A percentile compares a stretch with the other conserved stretches of the same genome.
Conservation (phyloP, 1,284 basidiomycete genomes). For the Lentinula novae-zelandiae region DNA sequence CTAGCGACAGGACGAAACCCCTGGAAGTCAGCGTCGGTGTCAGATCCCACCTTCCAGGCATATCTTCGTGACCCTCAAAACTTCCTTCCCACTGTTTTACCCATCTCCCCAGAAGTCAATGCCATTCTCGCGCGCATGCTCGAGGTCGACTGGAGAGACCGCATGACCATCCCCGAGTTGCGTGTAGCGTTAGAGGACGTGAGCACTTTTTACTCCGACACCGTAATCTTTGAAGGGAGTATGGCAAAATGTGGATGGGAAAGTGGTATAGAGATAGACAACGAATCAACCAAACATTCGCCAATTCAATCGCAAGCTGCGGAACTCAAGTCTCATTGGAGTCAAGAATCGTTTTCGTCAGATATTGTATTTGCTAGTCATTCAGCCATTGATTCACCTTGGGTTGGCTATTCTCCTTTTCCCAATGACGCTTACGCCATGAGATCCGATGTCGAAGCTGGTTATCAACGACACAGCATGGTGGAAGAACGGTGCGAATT, state of each 20-base stretch:
- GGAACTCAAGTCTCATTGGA: constrained; percentile 51
- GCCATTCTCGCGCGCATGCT: constrained; percentile 67
- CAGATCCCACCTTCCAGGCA: constrained; percentile 74
- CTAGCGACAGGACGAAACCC: constrained; percentile 94
- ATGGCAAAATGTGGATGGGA: constrained; percentile 83
- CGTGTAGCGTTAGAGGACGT: constrained; percentile 67
- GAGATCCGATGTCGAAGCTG: constrained; percentile 26
- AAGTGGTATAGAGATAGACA: constrained; percentile 66
- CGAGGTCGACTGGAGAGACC: constrained; percentile 66
- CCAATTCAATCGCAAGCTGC: constrained; percentile 27
- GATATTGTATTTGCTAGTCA: constrained; percentile 59
- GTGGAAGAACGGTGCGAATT: constrained; percentile 30
- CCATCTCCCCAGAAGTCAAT: constrained; percentile 71
- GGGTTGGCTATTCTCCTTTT: constrained; percentile 30
- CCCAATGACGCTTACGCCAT: constrained; percentile 34
- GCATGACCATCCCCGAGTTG: constrained; percentile 70
- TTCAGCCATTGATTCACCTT: constrained; percentile 32
- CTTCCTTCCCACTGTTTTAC: constrained; percentile 72
- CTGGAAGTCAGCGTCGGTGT: constrained; percentile 91
- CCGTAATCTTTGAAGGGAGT: constrained; percentile 74
- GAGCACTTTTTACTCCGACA: constrained; percentile 66
- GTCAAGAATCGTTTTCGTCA: constrained; percentile 49
- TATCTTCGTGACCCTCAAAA: constrained; percentile 61
- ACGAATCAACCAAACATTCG: constrained; percentile 38
- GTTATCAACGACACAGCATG: background rate